phyloP scores from a whole-genome alignment of 805 yeast species.

The Zygosaccharomyces kombuchaensis region DNA sequence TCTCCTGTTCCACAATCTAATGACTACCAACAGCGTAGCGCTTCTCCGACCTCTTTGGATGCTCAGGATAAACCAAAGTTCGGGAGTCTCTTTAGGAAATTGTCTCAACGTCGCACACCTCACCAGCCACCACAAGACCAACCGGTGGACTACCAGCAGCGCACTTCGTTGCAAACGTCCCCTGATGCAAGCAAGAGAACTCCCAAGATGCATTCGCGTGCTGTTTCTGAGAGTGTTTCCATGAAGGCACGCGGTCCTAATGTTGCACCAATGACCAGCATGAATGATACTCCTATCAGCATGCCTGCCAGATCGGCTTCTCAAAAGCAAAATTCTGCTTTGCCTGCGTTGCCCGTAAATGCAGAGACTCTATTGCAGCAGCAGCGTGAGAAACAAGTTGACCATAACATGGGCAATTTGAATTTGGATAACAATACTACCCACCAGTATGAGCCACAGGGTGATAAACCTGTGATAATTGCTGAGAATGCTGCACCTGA shows the following conservation, averaged over 20 bases:
- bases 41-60: slow-evolving; percentile 16
- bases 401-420: slow-evolving; percentile 21
- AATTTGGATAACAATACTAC: slow-evolving; percentile 9
- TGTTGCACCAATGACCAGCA: background rate
- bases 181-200: slow-evolving; percentile 7
- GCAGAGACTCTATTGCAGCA: slow-evolving; percentile 34
- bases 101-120: slow-evolving; percentile 33
- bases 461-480: slow-evolving; percentile 3
- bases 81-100: slow-evolving; percentile 35
- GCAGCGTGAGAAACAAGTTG: slow-evolving; percentile 26
- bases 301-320: slow-evolving; percentile 30
- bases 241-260: slow-evolving; percentile 24
- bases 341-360: slow-evolving; percentile 36
- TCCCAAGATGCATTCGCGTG: slow-evolving; percentile 32
- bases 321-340: slow-evolving; percentile 21
- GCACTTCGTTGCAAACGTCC: slow-evolving; percentile 12
- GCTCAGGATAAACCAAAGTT: slow-evolving; percentile 27
- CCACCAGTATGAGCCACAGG: slow-evolving; percentile 1
- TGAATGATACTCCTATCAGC: slow-evolving; percentile 8
- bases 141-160: slow-evolving; percentile 11
- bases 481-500: slow-evolving; percentile 11
- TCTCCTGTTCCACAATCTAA: slow-evolving; percentile 33
- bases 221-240: slow-evolving; percentile 39
- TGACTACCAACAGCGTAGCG: slow-evolving; percentile 36
- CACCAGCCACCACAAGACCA: slow-evolving; percentile 17